Base-by-base conservation (phyloP, 2,329 filamentous ascomycete genomes). In the Paraphaeosphaeria minitans region DNA sequence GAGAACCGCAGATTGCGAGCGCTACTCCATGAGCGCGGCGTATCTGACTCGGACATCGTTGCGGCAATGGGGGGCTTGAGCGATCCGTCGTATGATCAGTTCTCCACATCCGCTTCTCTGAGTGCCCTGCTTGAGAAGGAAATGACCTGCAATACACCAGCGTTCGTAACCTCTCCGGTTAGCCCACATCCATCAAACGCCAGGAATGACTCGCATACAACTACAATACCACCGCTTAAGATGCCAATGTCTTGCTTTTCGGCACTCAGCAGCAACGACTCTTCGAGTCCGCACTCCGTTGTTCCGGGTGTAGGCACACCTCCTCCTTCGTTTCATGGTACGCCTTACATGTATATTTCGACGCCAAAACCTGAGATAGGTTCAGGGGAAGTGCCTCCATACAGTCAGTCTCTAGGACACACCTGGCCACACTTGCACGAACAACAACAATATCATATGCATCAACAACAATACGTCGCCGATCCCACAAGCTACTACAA, bases 1-100 rank as follows among this genome's bases (percentile, higher is more conserved):
- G 89, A 93, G 74, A 93, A 93, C 73, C 82, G 79, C 58, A 83
- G 83, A 54, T 79, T 93, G 56, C 82, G 88, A 21, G 77, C 77
- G 16, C 78, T 92, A 19, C 80, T 92, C 35, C 78, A 80, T 53
- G 77, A 82, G 46, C 79, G 84, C 64, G 88, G 89, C 3, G 77
- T 90, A 22, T 74, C 78, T 43, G 84, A 88, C 59, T 77, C 81
- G 8, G 83, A 84, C 45, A 82, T 90, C 57, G 54, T 66, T 14
- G 60, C 67, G 14, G 70, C 69, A 21, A 65, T 75, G 33, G 69
- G 67, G 8, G 62, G 64, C 9, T 47, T 65, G 16, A 56, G 59
- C 22, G 69, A 74, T 21, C 60, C 56, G 49, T 64, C 65, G 16
- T 66, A 68, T 46, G 71, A 74, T 16, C 67, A 73, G 7, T 54